These are phyloP conservation scores for Pyrenochaeta sp. DNA, from an alignment of 2,329 filamentous ascomycete genomes.

Conservation along the genomic window DNA sequence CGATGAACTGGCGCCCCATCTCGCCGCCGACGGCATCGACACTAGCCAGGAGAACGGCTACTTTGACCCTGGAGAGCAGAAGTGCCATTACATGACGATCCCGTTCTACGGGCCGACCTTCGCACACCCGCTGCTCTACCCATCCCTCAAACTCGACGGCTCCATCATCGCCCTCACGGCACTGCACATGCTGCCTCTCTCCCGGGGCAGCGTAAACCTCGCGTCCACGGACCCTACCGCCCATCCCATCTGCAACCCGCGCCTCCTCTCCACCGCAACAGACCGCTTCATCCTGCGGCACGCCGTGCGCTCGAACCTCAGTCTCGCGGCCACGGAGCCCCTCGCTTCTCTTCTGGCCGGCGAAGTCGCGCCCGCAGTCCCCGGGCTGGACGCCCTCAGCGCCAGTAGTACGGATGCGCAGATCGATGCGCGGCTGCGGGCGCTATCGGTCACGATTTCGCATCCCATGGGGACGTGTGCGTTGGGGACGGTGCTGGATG, in stretches of 20 bases:
- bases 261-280: slow-evolving; percentile 27
- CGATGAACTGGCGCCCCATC: slow-evolving; percentile 7
- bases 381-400: slow-evolving; percentile 11
- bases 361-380: slow-evolving; percentile 21
- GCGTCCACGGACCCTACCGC: slow-evolving; percentile 19
- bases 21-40: slow-evolving; percentile 4
- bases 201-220: slow-evolving; percentile 30
- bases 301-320: slow-evolving; percentile 19
- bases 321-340: slow-evolving; percentile 14
- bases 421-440: slow-evolving; percentile 29
- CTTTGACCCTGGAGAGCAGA: slow-evolving; percentile 11
- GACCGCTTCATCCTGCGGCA: slow-evolving; percentile 28
- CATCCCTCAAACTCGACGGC: slow-evolving; percentile 13
- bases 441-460: slow-evolving; percentile 8
- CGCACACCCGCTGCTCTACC: slow-evolving; percentile 6
- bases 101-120: slow-evolving; percentile 21
- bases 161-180: slow-evolving; percentile 17
- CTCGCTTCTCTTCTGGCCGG: slow-evolving; percentile 14
- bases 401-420: slow-evolving; percentile 31
- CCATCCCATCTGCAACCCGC: slow-evolving; percentile 27
- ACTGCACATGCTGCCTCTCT: slow-evolving; percentile 26
- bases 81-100: slow-evolving; percentile 22
- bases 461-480: slow-evolving; percentile 28
- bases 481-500: slow-evolving; percentile 26
- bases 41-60: not conserved